Evolutionary conservation across 202 grass and related monocot species (phyloP), one percentile per base, ranked within the genome.

Genomic region (Setaria viridis): DNA sequence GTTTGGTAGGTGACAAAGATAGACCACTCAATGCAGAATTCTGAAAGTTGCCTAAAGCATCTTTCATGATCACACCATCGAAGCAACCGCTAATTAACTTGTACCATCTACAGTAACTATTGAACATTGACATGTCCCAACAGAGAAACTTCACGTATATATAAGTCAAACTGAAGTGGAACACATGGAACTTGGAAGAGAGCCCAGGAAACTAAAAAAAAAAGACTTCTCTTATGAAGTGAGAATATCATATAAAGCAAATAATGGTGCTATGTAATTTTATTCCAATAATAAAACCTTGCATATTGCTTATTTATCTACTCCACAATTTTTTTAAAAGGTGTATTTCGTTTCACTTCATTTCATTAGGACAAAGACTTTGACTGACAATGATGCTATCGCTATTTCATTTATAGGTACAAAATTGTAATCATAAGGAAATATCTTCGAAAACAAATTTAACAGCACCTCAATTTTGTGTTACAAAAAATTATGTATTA

Each of bases 11-110:
- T 35, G 62, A 77, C 21, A 56, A 84, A 76, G 37, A 43, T 56
- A 29, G 82, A 35, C 62, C 62, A 34, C 43, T 77, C 21, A 69
- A 69, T 68, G 62, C 29, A 47, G 15, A 77, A 69, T 59, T 67
- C 16, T 1, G 21, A 34, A n/a, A 60, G 29, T 46, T 2, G 1
- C 8, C 9, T 25, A 70, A 5, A 49, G 37, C n/a, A 67, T 67
- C 9, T 76, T 84, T 67, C 14, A 67, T 54, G 20, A 75, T 42
- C 48, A 76, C 33, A 33, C 30, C 19, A 54, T 29, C 5, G 8
- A 19, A 49, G 17, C 10, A 73, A 7, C 20, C 42, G 13, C 11
- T 7, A 63, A 39, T 9, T 16, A 63, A 39, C 16, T 16, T 67
- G 67, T 42, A 69, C 8, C 53, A 68, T 80, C 33, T 11, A 55